These are phyloP conservation scores for Knoxdaviesia capensis DNA, from an alignment of 2,329 filamentous ascomycete genomes.

Conservation along the genomic window DNA sequence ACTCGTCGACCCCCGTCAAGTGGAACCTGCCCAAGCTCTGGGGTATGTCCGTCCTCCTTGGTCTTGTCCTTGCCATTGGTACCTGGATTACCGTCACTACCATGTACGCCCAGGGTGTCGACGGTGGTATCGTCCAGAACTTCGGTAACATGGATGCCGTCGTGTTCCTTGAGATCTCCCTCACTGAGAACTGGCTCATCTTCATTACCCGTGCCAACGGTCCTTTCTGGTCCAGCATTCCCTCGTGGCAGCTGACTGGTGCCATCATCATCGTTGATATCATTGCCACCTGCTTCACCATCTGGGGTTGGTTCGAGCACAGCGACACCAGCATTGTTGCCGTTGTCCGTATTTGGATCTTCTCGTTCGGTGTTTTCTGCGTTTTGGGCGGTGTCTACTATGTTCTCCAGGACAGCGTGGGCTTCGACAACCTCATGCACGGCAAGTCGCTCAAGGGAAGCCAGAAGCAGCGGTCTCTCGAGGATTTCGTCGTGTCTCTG, in stretches of 20 bases:
- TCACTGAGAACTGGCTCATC: constrained; percentile 91
- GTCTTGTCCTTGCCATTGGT: constrained; percentile 59
- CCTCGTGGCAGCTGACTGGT: constrained; percentile 64
- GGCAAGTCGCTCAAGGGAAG: constrained; percentile 67
- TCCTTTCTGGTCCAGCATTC: constrained; percentile 77
- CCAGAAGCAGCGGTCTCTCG: constrained; percentile 65
- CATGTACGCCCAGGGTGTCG: constrained; percentile 43
- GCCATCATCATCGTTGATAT: constrained; percentile 70
- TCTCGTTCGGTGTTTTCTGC: constrained; percentile 78
- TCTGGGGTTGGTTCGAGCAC: constrained; percentile 63
- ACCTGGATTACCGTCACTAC: constrained; percentile 83
- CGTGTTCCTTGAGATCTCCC: constrained; percentile 73
- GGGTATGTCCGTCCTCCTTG: constrained; percentile 77
- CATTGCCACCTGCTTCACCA: constrained; percentile 65
- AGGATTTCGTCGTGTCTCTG: constrained; percentile 81
- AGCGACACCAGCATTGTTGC: constrained; percentile 57
- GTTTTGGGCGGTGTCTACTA: constrained; percentile 57
- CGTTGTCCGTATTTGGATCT: constrained; percentile 77
- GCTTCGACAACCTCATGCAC: constrained; percentile 87
- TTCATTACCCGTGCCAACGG: constrained; percentile 90
- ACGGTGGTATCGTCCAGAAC: constrained; percentile 79
- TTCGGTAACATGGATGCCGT: constrained; percentile 65
- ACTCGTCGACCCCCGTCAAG: constrained; percentile 71
- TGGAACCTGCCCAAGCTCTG: constrained; percentile 85
- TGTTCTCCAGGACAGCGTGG: constrained; percentile 59